Evolutionary conservation across 75 land plant genomes (phyloP).

Genomic region (Sequoia sempervirens): DNA sequence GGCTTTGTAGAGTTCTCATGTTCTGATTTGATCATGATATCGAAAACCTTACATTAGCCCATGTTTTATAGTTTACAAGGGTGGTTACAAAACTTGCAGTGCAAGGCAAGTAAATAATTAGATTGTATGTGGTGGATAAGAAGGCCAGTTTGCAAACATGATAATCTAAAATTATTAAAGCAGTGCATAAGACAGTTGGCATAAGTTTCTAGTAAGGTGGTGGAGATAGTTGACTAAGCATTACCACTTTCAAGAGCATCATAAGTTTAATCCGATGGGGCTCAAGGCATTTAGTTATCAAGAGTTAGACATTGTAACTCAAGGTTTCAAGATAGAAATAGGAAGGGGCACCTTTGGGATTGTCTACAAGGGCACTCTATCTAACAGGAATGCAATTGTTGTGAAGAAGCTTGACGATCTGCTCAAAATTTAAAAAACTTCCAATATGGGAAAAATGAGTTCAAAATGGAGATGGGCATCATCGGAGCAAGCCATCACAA

Average conservation of each 20-base stretch:
- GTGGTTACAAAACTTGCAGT: too few relatives aligned
- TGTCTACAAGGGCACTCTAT: slow-evolving; percentile 19
- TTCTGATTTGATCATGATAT: too few relatives aligned
- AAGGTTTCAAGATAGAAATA: slow-evolving; percentile 15
- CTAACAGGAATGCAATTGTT: slow-evolving; percentile 5
- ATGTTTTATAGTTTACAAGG: too few relatives aligned
- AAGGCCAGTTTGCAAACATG: too few relatives aligned
- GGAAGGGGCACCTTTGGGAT: slow-evolving; percentile 37
- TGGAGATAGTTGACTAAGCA: too few relatives aligned
- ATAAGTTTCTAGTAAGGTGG: too few relatives aligned
- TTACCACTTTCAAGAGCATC: background rate
- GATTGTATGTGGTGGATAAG: too few relatives aligned
- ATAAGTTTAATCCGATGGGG: background rate
- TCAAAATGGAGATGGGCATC: slow-evolving; percentile 25
- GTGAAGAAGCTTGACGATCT: slow-evolving; percentile 33
- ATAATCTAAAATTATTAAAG: too few relatives aligned
- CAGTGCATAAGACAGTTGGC: too few relatives aligned
- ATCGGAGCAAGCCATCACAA: slow-evolving; percentile 37
- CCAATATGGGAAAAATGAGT: slow-evolving; percentile 28
- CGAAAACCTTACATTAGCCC: too few relatives aligned
- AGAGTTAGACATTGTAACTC: slow-evolving; percentile 39
- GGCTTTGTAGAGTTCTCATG: too few relatives aligned
- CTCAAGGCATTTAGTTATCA: slow-evolving; percentile 23
- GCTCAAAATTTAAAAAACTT: background rate
- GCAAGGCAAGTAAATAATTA: too few relatives aligned